Evolutionary conservation across 768 basidiomycete species (phyloP).

Genomic region (Rhodosporidiobolus odoratus): DNA sequence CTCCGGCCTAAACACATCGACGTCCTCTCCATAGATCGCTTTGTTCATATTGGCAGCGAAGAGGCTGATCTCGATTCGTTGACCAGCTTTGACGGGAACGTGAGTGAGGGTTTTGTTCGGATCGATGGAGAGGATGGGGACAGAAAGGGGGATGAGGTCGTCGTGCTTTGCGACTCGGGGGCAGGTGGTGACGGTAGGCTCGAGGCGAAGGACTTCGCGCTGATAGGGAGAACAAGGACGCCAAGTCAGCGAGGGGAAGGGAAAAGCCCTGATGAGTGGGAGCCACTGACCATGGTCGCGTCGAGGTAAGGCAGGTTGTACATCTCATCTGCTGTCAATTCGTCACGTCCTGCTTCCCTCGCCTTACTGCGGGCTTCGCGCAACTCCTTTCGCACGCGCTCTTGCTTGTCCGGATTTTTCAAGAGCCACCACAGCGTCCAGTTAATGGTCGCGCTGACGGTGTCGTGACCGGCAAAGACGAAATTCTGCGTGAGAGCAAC

Average conservation of each 20-base stretch:
- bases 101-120: constrained; percentile 3
- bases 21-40: constrained; percentile 62
- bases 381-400: constrained; percentile 1
- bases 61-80: constrained; percentile 59
- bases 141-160: constrained; percentile 64
- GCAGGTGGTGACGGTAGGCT: constrained; percentile 73
- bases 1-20: constrained; percentile 58
- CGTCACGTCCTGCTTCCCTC: not conserved
- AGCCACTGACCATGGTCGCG: not conserved
- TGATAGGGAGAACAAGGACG: not conserved
- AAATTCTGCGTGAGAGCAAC: not conserved
- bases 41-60: constrained; percentile 57
- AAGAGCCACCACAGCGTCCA: constrained; percentile 11
- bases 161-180: constrained; percentile 63
- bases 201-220: constrained; percentile 66
- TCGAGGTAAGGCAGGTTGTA: constrained; percentile 3
- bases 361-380: not conserved
- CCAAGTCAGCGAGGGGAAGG: not conserved
- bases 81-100: constrained; percentile 52
- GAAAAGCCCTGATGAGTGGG: too few relatives aligned
- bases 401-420: not conserved
- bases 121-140: constrained; percentile 17
- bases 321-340: constrained; percentile 5
- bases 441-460: not conserved
- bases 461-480: constrained; percentile 14